phyloP scores from a whole-genome alignment of 768 basidiomycete species.

The Tricholoma matsutake region DNA sequence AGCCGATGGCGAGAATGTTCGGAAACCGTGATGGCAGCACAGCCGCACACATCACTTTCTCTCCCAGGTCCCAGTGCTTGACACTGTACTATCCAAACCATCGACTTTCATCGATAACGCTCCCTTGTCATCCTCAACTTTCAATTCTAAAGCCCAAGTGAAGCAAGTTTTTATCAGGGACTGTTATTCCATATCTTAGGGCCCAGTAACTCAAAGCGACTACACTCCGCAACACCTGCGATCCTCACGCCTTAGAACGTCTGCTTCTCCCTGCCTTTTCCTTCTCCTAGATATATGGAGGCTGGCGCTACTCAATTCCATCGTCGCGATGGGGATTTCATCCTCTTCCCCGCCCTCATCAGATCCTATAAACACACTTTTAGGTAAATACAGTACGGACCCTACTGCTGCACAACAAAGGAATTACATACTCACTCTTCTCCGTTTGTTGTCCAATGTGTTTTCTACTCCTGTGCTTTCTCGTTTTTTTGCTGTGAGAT shows the following conservation, averaged over 20 bases:
- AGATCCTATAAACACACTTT: conserved; percentile 43
- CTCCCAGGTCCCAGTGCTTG: conserved; percentile 69
- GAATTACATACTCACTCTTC: too few species aligned
- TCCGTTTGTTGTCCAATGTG: conserved; percentile 66
- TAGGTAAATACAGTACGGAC: conserved; percentile 33
- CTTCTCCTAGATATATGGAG: conserved; percentile 84
- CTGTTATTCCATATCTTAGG: conserved; percentile 65
- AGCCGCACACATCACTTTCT: too few species aligned
- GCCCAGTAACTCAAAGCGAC: conserved; percentile 38
- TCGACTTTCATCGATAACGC: conserved; percentile 55
- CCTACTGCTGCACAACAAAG: conserved; percentile 10
- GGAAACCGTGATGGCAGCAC: too few species aligned
- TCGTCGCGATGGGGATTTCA: conserved; percentile 50
- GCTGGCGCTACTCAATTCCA: conserved; percentile 64
- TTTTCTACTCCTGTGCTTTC: conserved; percentile 53
- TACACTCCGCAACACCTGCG: conserved; percentile 30
- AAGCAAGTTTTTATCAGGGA: conserved; percentile 47
- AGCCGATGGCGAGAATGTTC: too few species aligned
- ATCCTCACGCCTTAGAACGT: conserved; percentile 50
- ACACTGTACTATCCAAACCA: conserved; percentile 62
- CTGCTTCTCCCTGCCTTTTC: conserved; percentile 61
- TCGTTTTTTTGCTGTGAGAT: too few species aligned
- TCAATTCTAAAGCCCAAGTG: conserved; percentile 33
- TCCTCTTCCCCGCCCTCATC: conserved; percentile 25
- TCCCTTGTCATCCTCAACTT: conserved; percentile 20